These are phyloP conservation scores for Metschnikowia shivogae DNA, from an alignment of 805 yeast genomes.

Conservation along the genomic window DNA sequence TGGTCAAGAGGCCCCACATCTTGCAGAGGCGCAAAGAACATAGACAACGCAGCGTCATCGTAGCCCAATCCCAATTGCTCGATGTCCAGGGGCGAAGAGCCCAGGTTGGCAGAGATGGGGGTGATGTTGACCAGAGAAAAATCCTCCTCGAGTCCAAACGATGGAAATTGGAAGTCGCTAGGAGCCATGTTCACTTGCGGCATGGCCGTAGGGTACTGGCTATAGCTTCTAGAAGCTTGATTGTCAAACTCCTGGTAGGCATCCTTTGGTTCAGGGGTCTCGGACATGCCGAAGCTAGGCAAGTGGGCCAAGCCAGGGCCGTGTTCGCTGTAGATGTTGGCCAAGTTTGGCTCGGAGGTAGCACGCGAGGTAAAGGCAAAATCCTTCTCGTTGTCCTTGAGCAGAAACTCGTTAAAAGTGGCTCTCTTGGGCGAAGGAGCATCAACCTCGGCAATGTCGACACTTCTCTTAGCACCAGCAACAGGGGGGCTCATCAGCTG, in stretches of 20 bases:
- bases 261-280: too few species aligned
- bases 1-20: background rate
- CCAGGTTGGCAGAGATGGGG: conserved; percentile 6
- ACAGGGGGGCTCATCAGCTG: background rate
- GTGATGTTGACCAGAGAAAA: conserved; percentile 1
- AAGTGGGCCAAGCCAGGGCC: conserved; percentile 4
- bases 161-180: background rate
- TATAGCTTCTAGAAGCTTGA: too few species aligned
- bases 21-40: background rate
- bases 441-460: conserved; percentile 1
- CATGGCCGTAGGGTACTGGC: background rate
- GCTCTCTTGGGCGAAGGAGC: conserved; percentile 11
- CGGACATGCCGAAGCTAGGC: too few species aligned
- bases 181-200: conserved; percentile 1
- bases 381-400: conserved; percentile 7
- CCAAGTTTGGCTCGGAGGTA: conserved; percentile 19
- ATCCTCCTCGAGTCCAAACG: conserved; percentile 3
- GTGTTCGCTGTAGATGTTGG: background rate
- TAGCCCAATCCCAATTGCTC: background rate
- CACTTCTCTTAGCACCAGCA: background rate
- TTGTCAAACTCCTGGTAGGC: too few species aligned
- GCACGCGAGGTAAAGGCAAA: conserved; percentile 17
- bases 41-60: conserved; percentile 1
- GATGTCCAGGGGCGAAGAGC: conserved; percentile 4
- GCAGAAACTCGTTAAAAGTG: conserved; percentile 3